Conservation (phyloP, 495 filamentous ascomycete genomes). For the Tuber microsphaerosporum region DNA sequence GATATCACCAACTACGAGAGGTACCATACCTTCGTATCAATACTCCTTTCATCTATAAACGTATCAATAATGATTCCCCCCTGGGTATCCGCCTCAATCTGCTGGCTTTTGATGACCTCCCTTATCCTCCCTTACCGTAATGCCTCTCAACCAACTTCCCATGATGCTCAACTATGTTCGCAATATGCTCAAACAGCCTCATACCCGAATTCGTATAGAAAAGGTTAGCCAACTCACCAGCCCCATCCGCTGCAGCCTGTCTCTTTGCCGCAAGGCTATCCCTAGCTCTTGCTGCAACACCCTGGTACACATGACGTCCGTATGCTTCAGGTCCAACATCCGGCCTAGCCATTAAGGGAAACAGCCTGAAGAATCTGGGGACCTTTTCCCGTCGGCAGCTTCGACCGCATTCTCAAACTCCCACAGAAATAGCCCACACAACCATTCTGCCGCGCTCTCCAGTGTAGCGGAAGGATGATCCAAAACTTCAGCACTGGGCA, state of each 20-base stretch:
- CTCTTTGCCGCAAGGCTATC: slow-evolving; percentile 60
- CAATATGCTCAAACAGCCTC: slow-evolving; percentile 92
- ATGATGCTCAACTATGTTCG: slow-evolving; percentile 88
- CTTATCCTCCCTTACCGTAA: slow-evolving; percentile 86
- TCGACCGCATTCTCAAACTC: slow-evolving; percentile 90
- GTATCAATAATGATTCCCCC: slow-evolving; percentile 95
- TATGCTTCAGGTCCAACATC: slow-evolving; percentile 91
- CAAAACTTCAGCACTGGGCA: slow-evolving; percentile 90
- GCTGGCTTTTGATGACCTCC: slow-evolving; percentile 87
- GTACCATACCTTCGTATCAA: slow-evolving; percentile 57
- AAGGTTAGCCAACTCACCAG: slow-evolving; percentile 58
- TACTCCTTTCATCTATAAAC: slow-evolving; percentile 78
- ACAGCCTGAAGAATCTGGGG: slow-evolving; percentile 95
- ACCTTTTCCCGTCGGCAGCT: slow-evolving; percentile 75
- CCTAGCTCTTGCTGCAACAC: slow-evolving; percentile 75
- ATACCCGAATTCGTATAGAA: slow-evolving; percentile 90
- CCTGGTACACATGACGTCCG: slow-evolving; percentile 87
- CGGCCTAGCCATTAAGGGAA: slow-evolving; percentile 83
- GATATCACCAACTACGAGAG: not conserved
- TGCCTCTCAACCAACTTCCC: slow-evolving; percentile 83
- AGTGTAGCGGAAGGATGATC: slow-evolving; percentile 83
- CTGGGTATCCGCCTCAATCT: slow-evolving; percentile 91
- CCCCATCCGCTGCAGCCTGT: slow-evolving; percentile 41
- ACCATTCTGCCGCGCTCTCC: slow-evolving; percentile 72
- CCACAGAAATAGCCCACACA: slow-evolving; percentile 81